Evolutionary conservation across 2,329 filamentous ascomycete genomes (phyloP).

Genomic region (Exophiala dermatitidis): DNA sequence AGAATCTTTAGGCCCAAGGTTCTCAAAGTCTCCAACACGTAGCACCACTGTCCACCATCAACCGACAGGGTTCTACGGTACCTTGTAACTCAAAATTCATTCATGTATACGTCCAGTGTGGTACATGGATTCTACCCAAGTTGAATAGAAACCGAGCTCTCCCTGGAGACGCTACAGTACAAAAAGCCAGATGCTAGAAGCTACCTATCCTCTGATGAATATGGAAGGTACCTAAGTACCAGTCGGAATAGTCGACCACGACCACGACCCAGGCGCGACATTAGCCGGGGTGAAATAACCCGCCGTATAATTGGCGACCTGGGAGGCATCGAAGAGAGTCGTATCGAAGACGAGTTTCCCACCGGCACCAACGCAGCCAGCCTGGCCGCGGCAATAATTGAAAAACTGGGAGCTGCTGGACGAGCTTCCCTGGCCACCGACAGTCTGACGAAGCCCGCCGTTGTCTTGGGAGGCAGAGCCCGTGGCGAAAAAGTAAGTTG

Average conservation of each 20-base stretch:
- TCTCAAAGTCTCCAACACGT: too few relatives aligned
- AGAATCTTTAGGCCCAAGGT: too few relatives aligned
- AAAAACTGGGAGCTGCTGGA: not conserved
- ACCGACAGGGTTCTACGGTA: too few relatives aligned
- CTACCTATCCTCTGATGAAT: too few relatives aligned
- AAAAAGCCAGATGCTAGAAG: too few relatives aligned
- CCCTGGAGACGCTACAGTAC: too few relatives aligned
- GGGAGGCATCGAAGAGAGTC: not conserved
- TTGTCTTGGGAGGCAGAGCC: conserved; percentile 1
- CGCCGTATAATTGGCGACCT: conserved; percentile 5
- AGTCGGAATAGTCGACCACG: conserved; percentile 3
- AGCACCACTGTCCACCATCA: too few relatives aligned
- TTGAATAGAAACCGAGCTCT: too few relatives aligned
- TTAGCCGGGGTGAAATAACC: not conserved
- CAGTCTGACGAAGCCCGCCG: conserved; percentile 1
- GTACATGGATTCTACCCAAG: too few relatives aligned
- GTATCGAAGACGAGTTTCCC: conserved; percentile 8
- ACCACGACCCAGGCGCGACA: conserved; percentile 2
- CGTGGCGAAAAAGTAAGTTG: conserved; percentile 8
- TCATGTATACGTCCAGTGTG: too few relatives aligned
- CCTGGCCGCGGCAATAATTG: conserved; percentile 5
- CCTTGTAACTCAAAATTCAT: too few relatives aligned
- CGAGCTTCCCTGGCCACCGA: conserved; percentile 6
- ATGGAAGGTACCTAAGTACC: too few relatives aligned
- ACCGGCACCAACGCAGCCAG: conserved; percentile 2